These are phyloP conservation scores for Fusarium hostae DNA, from an alignment of 2,329 filamentous ascomycete species.

Conservation along the genomic window DNA sequence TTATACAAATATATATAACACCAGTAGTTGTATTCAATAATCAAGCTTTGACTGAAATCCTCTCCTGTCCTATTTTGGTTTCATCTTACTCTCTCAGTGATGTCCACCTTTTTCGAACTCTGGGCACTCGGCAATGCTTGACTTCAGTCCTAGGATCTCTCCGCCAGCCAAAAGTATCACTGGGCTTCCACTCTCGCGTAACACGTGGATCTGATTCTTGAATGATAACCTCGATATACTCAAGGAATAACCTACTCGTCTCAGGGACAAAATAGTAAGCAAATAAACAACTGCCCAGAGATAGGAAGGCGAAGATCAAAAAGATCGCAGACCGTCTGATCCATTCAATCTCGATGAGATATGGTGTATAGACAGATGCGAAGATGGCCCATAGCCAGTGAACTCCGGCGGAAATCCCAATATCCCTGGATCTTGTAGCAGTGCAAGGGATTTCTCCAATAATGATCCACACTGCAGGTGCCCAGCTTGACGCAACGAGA, in stretches of 20 bases:
- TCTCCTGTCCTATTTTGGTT: too few relatives aligned
- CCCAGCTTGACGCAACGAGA: too few relatives aligned
- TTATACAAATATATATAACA: too few relatives aligned
- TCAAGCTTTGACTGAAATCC: too few relatives aligned
- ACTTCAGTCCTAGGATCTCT: background rate
- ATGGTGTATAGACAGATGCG: background rate
- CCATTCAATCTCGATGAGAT: background rate
- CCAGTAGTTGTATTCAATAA: too few relatives aligned
- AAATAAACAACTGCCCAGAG: background rate
- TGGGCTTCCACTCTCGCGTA: background rate
- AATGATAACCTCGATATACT: background rate
- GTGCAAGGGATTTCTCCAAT: too few relatives aligned
- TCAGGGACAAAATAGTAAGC: background rate
- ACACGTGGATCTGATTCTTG: background rate
- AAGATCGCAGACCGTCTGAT: background rate
- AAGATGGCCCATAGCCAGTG: too few relatives aligned
- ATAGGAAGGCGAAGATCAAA: background rate
- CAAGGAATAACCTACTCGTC: background rate
- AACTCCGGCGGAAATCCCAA: too few relatives aligned
- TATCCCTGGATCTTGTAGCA: too few relatives aligned
- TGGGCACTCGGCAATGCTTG: background rate
- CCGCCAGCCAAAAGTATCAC: background rate
- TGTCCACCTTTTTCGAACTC: background rate
- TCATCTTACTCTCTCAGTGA: too few relatives aligned
- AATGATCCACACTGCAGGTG: too few relatives aligned